Evolutionary conservation across 768 basidiomycete genomes (phyloP).

Genomic region (Rubroboletus satanas): DNA sequence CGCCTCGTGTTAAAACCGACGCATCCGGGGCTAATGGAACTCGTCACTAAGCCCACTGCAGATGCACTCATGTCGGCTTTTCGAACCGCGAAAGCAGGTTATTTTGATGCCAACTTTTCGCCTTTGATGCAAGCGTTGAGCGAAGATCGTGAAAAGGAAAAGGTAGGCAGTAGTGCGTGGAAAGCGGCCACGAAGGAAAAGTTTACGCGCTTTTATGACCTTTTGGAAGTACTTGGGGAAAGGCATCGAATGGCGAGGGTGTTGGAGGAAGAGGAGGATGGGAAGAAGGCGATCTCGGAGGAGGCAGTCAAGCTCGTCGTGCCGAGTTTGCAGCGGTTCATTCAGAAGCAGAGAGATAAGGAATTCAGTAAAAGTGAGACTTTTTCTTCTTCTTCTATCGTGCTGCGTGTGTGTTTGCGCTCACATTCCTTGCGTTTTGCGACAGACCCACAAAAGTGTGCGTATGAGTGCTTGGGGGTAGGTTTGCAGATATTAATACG

Average conservation of each 20-base stretch:
- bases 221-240: conserved; percentile 76
- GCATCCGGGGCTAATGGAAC: conserved; percentile 41
- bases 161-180: conserved; percentile 40
- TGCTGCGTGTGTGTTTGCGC: neutral
- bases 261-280: conserved; percentile 65
- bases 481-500: conserved; percentile 7
- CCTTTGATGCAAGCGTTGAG: conserved; percentile 64
- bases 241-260: conserved; percentile 66
- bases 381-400: neutral
- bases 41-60: conserved; percentile 59
- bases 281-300: conserved; percentile 56
- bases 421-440: neutral
- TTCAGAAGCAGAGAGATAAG: conserved; percentile 71
- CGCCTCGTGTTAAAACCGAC: conserved; percentile 53
- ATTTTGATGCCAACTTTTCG: conserved; percentile 80
- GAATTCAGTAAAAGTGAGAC: conserved; percentile 80
- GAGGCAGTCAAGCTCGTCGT: conserved; percentile 77
- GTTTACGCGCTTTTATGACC: conserved; percentile 76
- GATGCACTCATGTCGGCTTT: conserved; percentile 66
- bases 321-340: conserved; percentile 69
- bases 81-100: conserved; percentile 77
- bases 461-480: conserved; percentile 13
- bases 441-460: conserved; percentile 53
- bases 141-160: conserved; percentile 45
- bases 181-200: conserved; percentile 74